Base-by-base conservation (phyloP, 2,329 filamentous ascomycete species). In the Fusarium coicis region DNA sequence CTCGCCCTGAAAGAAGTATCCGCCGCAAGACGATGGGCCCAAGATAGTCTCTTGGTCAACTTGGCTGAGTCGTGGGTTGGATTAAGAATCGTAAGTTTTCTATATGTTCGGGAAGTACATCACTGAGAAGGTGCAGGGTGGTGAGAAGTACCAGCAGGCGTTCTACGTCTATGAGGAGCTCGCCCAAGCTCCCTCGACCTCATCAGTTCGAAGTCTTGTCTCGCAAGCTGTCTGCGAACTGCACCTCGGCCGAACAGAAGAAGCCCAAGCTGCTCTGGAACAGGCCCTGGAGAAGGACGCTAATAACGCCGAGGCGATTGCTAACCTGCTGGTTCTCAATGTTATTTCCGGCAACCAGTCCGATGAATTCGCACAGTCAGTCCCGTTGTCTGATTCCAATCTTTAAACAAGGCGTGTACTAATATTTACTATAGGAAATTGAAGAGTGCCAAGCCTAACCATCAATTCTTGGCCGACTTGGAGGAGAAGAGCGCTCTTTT, bases 121-220 rank as follows among this genome's bases (percentile, higher is more conserved):
- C 69, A 74, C 79, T 83, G 73, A 85, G 66, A 43, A 37, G 39
- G 11, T 60, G 32, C 69, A 97, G 93, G 96, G 96, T 79, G 95
- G 95, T 75, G 95, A 97, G 77, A 96, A 94, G 82, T 98, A 98
- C 84, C 96, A 98, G 80, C 93, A 96, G 80, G 92, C 96, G 23
- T 98, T 97, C 84, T 98, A 99, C 86, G 96, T 98, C 69, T 98
- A 94, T 79, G 96, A 98, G 84, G 96, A 99, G 83, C 90, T 98
- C 54, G 96, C 96, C 9, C 94, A 97, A 80, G 92, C 93, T 34
- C 92, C 95, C 5, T 91, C 93, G 37, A 95, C 93, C 23, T 91
- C 94, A 54, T 93, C 93, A 21, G 87, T 92, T 58, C 87, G 91
- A 75, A 93, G 90, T 23, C 89, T 98, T 62, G 90, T 97, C 68